Evolutionary conservation across 2,329 filamentous ascomycete genomes (phyloP).

Genomic region (Madurella mycetomatis): DNA sequence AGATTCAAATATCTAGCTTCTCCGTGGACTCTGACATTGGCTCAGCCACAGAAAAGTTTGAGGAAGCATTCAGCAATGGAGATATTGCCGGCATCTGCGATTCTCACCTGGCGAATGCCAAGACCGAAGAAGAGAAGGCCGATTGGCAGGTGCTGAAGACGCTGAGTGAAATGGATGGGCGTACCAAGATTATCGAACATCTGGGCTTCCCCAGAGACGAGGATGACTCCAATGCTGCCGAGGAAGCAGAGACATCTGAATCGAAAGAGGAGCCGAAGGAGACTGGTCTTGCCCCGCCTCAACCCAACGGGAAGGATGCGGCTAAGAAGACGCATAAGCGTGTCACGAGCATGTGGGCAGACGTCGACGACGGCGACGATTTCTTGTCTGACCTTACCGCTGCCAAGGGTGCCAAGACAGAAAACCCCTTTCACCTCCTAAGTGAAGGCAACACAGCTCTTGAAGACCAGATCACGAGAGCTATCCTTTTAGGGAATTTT

Average conservation of each 20-base stretch:
- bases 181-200: slow-evolving; percentile 80
- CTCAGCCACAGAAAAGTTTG: slow-evolving; percentile 80
- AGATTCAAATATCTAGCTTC: slow-evolving; percentile 80
- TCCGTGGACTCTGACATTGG: slow-evolving; percentile 82
- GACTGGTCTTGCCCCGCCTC: slow-evolving; percentile 28
- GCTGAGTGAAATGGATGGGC: slow-evolving; percentile 77
- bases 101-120: slow-evolving; percentile 67
- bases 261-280: slow-evolving; percentile 19
- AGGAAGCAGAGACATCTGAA: slow-evolving; percentile 17
- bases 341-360: slow-evolving; percentile 74
- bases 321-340: slow-evolving; percentile 57
- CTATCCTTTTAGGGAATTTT: slow-evolving; percentile 86
- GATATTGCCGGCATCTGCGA: slow-evolving; percentile 77
- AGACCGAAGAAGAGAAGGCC: slow-evolving; percentile 85
- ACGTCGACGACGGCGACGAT: slow-evolving; percentile 69
- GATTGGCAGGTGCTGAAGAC: slow-evolving; percentile 96
- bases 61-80: slow-evolving; percentile 72
- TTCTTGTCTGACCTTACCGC: slow-evolving; percentile 82
- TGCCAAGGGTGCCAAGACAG: slow-evolving; percentile 86
- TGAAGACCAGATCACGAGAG: slow-evolving; percentile 81
- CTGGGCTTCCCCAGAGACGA: slow-evolving; percentile 72
- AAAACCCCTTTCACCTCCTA: slow-evolving; percentile 90
- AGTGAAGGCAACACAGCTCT: slow-evolving; percentile 76
- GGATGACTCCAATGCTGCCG: slow-evolving; percentile 29
- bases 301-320: slow-evolving; percentile 42